Conservation (phyloP, 129 eudicot species). For the Chrysanthemum makinoi region DNA sequence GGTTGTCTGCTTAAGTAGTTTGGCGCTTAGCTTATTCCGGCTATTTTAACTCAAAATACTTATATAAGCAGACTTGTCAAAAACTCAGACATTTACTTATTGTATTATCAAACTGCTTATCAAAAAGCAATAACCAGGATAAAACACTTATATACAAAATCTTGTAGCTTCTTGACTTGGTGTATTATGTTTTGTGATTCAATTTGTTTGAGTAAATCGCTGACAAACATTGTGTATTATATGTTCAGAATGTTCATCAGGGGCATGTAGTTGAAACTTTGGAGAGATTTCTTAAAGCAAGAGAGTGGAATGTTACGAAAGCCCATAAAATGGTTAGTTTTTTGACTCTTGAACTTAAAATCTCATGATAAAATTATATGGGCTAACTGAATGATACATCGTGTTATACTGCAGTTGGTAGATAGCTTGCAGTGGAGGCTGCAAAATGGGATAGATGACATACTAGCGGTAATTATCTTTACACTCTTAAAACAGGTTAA, state of each 20-base stretch:
- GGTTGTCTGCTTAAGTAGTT: slow-evolving; percentile 12
- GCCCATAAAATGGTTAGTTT: slow-evolving; percentile 64
- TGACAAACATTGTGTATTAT: background rate
- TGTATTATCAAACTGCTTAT: background rate
- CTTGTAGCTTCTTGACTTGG: too few species aligned
- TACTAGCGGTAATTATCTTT: slow-evolving; percentile 50
- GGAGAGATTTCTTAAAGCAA: slow-evolving; percentile 67
- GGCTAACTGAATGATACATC: slow-evolving; percentile 7
- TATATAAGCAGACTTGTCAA: too few species aligned
- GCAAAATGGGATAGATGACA: slow-evolving; percentile 67
- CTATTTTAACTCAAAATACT: too few species aligned
- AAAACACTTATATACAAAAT: too few species aligned
- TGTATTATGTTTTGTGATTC: too few species aligned
- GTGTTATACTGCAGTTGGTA: slow-evolving; percentile 53
- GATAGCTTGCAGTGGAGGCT: slow-evolving; percentile 76
- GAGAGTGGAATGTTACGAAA: slow-evolving; percentile 65
- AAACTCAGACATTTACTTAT: too few species aligned
- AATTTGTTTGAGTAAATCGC: background rate
- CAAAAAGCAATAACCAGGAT: too few species aligned
- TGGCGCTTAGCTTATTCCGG: slow-evolving; percentile 2
- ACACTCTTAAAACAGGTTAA: background rate
- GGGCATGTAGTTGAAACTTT: slow-evolving; percentile 57
- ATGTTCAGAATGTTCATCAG: slow-evolving; percentile 75
- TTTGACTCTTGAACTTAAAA: background rate
- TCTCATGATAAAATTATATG: background rate